Evolutionary conservation across 495 filamentous ascomycete genomes (phyloP), one percentile per base, ranked within the genome.

Genomic region (Podospora appendiculata): DNA sequence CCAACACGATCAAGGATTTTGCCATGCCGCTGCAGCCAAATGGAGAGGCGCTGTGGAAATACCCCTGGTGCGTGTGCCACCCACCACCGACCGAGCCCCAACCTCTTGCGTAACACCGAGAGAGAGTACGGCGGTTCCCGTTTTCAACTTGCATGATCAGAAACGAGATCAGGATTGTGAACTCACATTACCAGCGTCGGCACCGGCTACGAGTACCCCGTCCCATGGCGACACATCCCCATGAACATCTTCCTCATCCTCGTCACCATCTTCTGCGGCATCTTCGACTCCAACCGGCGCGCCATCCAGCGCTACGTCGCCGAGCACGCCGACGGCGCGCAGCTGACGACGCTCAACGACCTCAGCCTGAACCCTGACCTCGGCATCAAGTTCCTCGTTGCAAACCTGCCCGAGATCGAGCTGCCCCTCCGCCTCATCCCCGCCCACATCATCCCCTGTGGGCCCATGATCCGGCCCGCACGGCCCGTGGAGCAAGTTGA

Each of bases 381-480:
- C 14, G 43, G 46, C 42, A 51, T 51, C 12, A 50, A 56, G 35
- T 54, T 61, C 46, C 62, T 64, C 1, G 63, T 68, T 5, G 62
- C 61, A 43, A 63, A 58, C 39, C 53, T 51, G 0, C 50, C 57
- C 0, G 58, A 67, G 46, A 39, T 69, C 12, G 66, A 69, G 13
- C 62, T 63, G 33, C 67, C 64, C 1, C 51, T 70, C 8, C 34
- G 61, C 1, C 53, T 73, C 7, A 48, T 63, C 1, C 76, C 76
- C 0, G 41, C 56, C 0, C 73, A 78, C 43, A 69, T 80, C 38
- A 51, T 76, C 8, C 62, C 70, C 18, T 79, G 76, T 47, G 79
- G 79, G 0, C 77, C 77, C 0, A 80, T 82, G 39, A 55, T 79
- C 4, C 67, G 76, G 0, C 62, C 68, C 1, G 58, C 62, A 9